Conservation (phyloP, 371 early-diverging fungal genomes). For the Syncephalis plumigaleata region DNA sequence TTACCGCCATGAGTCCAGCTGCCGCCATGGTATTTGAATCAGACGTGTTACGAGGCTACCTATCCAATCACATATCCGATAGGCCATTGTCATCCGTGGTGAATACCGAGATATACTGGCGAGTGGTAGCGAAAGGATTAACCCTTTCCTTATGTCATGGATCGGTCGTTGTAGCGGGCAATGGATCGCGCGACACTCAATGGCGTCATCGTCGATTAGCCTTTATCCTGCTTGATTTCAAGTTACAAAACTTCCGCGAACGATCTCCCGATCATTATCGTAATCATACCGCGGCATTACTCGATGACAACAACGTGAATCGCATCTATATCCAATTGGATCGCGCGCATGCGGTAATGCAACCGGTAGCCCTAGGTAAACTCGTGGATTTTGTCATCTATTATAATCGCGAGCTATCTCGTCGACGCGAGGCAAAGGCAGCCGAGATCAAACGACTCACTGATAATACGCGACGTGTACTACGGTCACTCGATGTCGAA, state of each 20-base stretch:
- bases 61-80: slow-evolving; percentile 21
- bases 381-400: slow-evolving; percentile 48
- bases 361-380: slow-evolving; percentile 52
- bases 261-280: slow-evolving; percentile 7
- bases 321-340: slow-evolving; percentile 26
- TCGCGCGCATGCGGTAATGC: slow-evolving; percentile 55
- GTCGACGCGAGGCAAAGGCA: slow-evolving; percentile 28
- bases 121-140: slow-evolving; percentile 28
- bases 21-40: slow-evolving; percentile 46
- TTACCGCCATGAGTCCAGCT: slow-evolving; percentile 48
- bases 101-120: slow-evolving; percentile 19
- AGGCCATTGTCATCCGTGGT: not conserved
- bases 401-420: slow-evolving; percentile 45
- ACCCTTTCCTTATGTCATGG: slow-evolving; percentile 40
- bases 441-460: slow-evolving; percentile 40
- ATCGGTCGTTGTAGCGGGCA: slow-evolving; percentile 8
- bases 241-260: slow-evolving; percentile 32
- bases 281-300: slow-evolving; percentile 5
- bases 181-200: slow-evolving; percentile 13
- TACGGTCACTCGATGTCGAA: slow-evolving; percentile 38
- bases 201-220: slow-evolving; percentile 38
- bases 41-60: slow-evolving; percentile 34
- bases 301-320: slow-evolving; percentile 10
- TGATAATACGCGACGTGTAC: slow-evolving; percentile 41
- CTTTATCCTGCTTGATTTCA: slow-evolving; percentile 44